Evolutionary conservation across 345 rosid species (phyloP), one percentile per base, ranked within the genome.

Genomic region (Salix caprea): DNA sequence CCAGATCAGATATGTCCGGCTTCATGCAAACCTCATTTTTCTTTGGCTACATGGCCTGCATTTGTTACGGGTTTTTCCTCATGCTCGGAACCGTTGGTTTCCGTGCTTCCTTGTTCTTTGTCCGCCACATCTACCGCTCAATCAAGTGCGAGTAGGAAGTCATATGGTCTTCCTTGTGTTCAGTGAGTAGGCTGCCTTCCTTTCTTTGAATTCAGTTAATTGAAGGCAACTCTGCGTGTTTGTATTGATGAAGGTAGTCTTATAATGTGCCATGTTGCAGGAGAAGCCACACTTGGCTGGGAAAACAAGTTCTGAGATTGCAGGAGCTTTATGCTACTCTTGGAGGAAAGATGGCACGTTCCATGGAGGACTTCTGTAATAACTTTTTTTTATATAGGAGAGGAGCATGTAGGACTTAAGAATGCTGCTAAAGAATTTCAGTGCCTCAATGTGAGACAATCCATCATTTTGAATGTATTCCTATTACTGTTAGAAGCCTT

Each of bases 11-110:
- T 70, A 84, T 84, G 87, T 84, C 89, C 0, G 86, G 89, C 12
- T 87, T 87, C 71, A 81, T 87, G 89, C 89, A 87, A 76, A 81
- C 85, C 11, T 87, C 89, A 0, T 84, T 81, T 85, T 87, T 84
- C 81, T 87, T 84, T n/a, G 89, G 89, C 19, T 87, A 87, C 84
- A 87, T 87, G 87, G 87, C 87, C 19, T 87, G 87, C 71, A 71
- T 87, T 32, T 87, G 86, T 52, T 87, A 87, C 4, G 87, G 89
- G 15, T 84, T 87, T 76, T 87, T 84, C 78, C 84, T 87, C 46
- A 84, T 84, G 89, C 85, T 87, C 12, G 87, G 87, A 3, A 64
- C 84, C 7, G 78, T 84, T 32, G 89, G 89, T 9, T 87, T 87
- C 76, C 76, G 81, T n/a, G 85, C 89, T 4, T 81, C 85, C 4